These are phyloP conservation scores for Dichotomopilus funicola DNA, from an alignment of 2,329 filamentous ascomycete genomes.

Conservation along the genomic window DNA sequence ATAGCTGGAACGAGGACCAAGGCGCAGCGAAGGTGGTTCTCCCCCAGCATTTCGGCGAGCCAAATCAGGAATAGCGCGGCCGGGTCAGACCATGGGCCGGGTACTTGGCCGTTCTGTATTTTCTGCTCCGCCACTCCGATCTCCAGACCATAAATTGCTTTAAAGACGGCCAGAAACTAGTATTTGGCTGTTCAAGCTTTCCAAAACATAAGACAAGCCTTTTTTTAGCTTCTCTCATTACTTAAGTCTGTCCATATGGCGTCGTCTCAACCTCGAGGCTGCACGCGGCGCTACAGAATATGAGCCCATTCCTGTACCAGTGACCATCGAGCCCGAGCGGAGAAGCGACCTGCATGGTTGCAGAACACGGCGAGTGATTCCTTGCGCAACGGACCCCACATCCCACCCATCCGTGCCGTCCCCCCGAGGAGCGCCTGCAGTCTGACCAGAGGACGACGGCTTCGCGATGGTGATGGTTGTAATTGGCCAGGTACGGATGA, in stretches of 20 bases:
- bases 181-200: no score
- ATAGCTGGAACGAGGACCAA: slow-evolving; percentile 13
- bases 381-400: slow-evolving; percentile 4
- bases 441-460: slow-evolving; percentile 8
- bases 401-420: neutral
- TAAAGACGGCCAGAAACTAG: no score
- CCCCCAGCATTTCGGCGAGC: slow-evolving; percentile 23
- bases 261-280: no score
- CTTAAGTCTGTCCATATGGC: no score
- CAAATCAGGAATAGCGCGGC: slow-evolving; percentile 20
- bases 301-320: slow-evolving; percentile 5
- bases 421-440: neutral
- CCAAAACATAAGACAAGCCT: no score
- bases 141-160: neutral
- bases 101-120: slow-evolving; percentile 10
- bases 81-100: neutral
- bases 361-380: slow-evolving; percentile 24
- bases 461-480: neutral
- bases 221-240: no score
- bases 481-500: slow-evolving; percentile 13
- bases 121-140: slow-evolving; percentile 9
- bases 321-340: slow-evolving; percentile 9
- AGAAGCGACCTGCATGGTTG: slow-evolving; percentile 18
- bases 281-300: slow-evolving; percentile 18
- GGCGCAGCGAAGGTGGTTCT: slow-evolving; percentile 21